phyloP scores from a whole-genome alignment of 148 eudicot genomes.

The Oxyria digyna region DNA sequence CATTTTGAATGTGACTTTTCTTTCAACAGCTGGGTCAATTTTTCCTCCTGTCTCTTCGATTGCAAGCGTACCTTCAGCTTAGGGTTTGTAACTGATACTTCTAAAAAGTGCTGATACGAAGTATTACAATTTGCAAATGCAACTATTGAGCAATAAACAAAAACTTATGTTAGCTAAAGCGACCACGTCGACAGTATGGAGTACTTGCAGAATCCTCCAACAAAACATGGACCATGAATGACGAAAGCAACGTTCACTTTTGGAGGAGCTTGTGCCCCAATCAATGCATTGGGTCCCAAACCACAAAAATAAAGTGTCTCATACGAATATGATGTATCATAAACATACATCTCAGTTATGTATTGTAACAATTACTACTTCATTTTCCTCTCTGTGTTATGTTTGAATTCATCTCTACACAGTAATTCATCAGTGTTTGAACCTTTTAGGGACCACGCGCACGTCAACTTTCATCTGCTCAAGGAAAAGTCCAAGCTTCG shows the following conservation, averaged over 20 bases:
- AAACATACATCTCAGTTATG: background rate
- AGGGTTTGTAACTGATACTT: no score
- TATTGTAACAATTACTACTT: background rate
- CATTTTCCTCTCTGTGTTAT: background rate
- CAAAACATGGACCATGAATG: background rate
- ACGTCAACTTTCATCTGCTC: background rate
- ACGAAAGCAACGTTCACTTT: background rate
- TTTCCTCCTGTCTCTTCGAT: no score
- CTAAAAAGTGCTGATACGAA: no score
- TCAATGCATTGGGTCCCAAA: conserved; percentile 1
- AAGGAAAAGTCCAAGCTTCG: background rate
- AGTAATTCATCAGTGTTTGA: background rate
- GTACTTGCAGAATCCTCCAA: conserved; percentile 3
- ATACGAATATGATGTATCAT: background rate
- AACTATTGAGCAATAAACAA: background rate
- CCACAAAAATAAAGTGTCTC: background rate
- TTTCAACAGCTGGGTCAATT: no score
- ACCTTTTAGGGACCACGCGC: background rate
- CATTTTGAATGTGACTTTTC: no score
- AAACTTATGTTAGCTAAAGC: conserved; percentile 1
- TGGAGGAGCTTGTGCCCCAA: background rate
- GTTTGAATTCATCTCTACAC: background rate
- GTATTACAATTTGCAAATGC: no score
- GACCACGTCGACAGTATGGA: background rate
- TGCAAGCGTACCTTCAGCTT: no score